Evolutionary conservation across 768 basidiomycete species (phyloP), one percentile per base, ranked within the genome.

Genomic region (Trametes cubensis): DNA sequence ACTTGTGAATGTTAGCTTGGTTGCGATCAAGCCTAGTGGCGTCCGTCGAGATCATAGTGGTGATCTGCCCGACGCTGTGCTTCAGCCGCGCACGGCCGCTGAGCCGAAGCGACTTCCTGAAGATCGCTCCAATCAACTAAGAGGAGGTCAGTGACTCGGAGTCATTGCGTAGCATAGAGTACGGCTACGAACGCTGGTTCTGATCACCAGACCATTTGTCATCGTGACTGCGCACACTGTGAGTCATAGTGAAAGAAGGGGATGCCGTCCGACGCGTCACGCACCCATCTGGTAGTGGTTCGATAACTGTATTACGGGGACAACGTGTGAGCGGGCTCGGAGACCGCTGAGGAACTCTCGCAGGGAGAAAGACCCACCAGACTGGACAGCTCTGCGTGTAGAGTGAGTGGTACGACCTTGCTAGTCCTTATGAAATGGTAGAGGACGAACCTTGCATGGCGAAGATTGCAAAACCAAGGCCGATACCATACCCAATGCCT

Each of bases 1-100:
- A 74, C 68, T 71, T 71, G 66, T 76, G 75, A 15, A 71, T 65
- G 52, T 67, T 80, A 7, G 70, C 76, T n/a, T 75, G 72, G 66
- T 83, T 78, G 17, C 74, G 65, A 61, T 87, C 87, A 23, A 88
- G 70, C 48, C 83, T 80, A 6, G 80, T 79, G 0, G 85, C 74
- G 67, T 91, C 89, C 14, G 84, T 80, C 1, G 85, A 85, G 7
- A 90, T 86, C 78, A 90, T 82, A 0, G 87, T 90, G 11, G 84
- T 88, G 51, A 89, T 84, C 68, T 87, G 78, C 0, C 89, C 89
- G 44, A 84, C 83, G 20, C 79, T 83, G 67, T 88, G 85, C 45
- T 83, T 77, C 26, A 81, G 61, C 20, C 86, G 78, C 10, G 87
- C 78, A 51, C 81, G 78, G 0, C 84, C 83, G 17, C 88, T 90